Evolutionary conservation across 1,284 basidiomycete genomes (phyloP).

Genomic region (Heimioporus punctisporus): DNA sequence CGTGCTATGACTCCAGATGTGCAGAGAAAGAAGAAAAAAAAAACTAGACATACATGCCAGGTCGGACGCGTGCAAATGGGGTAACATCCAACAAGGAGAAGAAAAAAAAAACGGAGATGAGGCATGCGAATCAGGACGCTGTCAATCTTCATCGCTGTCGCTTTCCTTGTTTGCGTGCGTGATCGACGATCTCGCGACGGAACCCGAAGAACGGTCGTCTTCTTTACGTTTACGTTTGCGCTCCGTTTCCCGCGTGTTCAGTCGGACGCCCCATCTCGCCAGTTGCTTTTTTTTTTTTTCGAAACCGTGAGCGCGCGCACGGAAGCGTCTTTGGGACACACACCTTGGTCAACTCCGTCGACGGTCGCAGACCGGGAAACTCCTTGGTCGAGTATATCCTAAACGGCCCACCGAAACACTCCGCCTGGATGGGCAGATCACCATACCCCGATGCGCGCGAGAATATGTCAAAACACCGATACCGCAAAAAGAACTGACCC

Average conservation of each 20-base stretch:
- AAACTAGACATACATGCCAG: slow-evolving; percentile 16
- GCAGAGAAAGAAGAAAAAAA: neutral
- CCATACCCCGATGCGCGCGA: slow-evolving; percentile 35
- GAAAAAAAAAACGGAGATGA: too few species aligned
- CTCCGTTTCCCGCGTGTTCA: slow-evolving; percentile 73
- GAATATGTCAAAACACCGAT: slow-evolving; percentile 70
- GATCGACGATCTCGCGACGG: slow-evolving; percentile 5
- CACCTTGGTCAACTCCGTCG: slow-evolving; percentile 78
- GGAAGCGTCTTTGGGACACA: neutral
- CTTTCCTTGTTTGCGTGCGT: slow-evolving; percentile 15
- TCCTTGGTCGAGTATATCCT: slow-evolving; percentile 79
- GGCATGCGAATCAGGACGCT: neutral
- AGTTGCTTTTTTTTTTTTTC: slow-evolving; percentile 58
- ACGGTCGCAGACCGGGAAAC: slow-evolving; percentile 73
- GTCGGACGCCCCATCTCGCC: slow-evolving; percentile 66
- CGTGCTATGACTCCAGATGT: slow-evolving; percentile 3
- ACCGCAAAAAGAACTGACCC: slow-evolving; percentile 66
- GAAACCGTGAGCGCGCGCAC: slow-evolving; percentile 3
- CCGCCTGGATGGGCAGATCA: slow-evolving; percentile 60
- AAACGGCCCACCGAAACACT: slow-evolving; percentile 70
- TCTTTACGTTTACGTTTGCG: slow-evolving; percentile 57
- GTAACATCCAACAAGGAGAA: too few species aligned
- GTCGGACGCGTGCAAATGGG: slow-evolving; percentile 1
- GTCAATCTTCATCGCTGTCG: slow-evolving; percentile 29
- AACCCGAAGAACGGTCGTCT: slow-evolving; percentile 17